Conservation (phyloP, 2,329 filamentous ascomycete genomes). For the Kalmusia sp. region DNA sequence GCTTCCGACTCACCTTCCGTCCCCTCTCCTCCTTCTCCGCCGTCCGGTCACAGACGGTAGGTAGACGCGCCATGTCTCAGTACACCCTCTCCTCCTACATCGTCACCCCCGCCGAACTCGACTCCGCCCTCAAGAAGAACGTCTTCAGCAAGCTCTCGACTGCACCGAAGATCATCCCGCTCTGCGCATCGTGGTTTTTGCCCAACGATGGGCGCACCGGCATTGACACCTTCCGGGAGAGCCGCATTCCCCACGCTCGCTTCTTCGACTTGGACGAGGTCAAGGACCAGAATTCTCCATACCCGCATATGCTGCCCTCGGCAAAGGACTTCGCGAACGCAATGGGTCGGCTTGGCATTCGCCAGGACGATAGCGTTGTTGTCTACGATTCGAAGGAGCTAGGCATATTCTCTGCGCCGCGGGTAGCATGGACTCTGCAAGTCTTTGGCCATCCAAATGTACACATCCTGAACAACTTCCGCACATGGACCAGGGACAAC, state of each 20-base stretch:
- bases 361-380: conserved; percentile 85
- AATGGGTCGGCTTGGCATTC: conserved; percentile 88
- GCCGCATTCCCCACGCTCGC: conserved; percentile 85
- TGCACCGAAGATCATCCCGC: conserved; percentile 81
- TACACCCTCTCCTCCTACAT: conserved; percentile 77
- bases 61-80: conserved; percentile 37
- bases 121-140: conserved; percentile 82
- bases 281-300: conserved; percentile 85
- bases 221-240: conserved; percentile 78
- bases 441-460: conserved; percentile 90
- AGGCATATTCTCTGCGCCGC: conserved; percentile 91
- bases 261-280: conserved; percentile 97
- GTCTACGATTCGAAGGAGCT: conserved; percentile 93
- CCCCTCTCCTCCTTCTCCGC: conserved; percentile 25
- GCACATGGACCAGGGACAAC: conserved; percentile 86
- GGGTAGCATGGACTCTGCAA: conserved; percentile 91
- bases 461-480: conserved; percentile 94
- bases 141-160: conserved; percentile 80
- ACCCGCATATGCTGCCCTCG: conserved; percentile 94
- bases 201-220: conserved; percentile 89
- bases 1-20: conserved; percentile 33
- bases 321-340: conserved; percentile 81
- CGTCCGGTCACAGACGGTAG: conserved; percentile 16
- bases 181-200: conserved; percentile 96
- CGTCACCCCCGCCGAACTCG: conserved; percentile 82